Base-by-base conservation (phyloP, 805 yeast genomes). In the Myxozyma udenii region DNA sequence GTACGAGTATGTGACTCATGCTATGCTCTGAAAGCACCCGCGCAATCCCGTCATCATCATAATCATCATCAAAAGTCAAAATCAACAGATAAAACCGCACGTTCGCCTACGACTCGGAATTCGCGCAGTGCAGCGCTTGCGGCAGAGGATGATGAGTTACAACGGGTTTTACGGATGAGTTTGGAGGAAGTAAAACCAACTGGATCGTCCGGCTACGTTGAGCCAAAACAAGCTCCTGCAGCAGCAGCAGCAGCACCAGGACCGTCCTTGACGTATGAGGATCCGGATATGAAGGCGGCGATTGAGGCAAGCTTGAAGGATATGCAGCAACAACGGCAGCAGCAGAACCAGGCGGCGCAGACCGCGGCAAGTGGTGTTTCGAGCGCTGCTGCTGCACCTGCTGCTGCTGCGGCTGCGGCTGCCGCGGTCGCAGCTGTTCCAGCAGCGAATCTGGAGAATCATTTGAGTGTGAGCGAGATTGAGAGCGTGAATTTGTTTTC, bases 1-100 rank as follows among this genome's bases (percentile, higher is more conserved):
- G 98, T 91, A 0, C 76, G 98, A 49, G 97, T 91, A 0, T 93
- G 98, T 70, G 97, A 89, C 62, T 84, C 85, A 53, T 93, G 98
- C 67, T 79, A 76, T 65, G 83, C 78, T 44, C 85, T 83, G 61
- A 52, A 48, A 19, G 49, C 48, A 75, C 82, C 54, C 19, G 42
- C 43, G 22, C 45, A 51, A 12, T 32, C 40, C 16, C 18, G 35
- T 28, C 18, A 3, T 19, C 46, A 55, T 60, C 51, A 23, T 35
- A 49, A 48, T 45, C 60, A 28, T 49, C 47, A 41, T 47, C 43
- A 38, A 37, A 39, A 33, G 46, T 44, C 33, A 11, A 26, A 25
- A 18, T 26, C 19, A 33, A 57, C 47, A 55, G 57, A 45, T 65
- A 67, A 51, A 60, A 46, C 51, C 42, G 54, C 55, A 44, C 24